phyloP scores from a whole-genome alignment of 768 basidiomycete genomes.

The Gymnopilus dilepis region DNA sequence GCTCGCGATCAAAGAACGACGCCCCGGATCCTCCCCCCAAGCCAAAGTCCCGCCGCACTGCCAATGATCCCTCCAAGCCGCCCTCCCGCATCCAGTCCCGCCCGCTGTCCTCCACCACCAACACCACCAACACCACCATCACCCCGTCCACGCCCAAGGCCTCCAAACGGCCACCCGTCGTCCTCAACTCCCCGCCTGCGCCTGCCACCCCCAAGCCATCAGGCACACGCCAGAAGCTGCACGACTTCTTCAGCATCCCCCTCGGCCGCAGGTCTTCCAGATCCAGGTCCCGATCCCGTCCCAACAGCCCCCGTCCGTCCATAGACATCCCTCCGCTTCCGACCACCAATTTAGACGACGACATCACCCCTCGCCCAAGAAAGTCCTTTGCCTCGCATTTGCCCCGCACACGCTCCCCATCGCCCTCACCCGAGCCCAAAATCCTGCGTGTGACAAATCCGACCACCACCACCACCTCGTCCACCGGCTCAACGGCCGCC shows the following conservation, averaged over 20 bases:
- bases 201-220: constrained; percentile 41
- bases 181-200: constrained; percentile 16
- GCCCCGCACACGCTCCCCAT: constrained; percentile 37
- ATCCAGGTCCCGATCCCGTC: constrained; percentile 40
- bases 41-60: constrained; percentile 16
- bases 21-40: constrained; percentile 15
- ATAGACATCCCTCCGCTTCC: constrained; percentile 32
- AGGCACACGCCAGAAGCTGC: constrained; percentile 44
- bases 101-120: constrained; percentile 69
- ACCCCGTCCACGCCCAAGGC: constrained; percentile 59
- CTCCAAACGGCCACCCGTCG: constrained; percentile 23
- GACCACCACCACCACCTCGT: constrained; percentile 35
- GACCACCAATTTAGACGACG: constrained; percentile 24
- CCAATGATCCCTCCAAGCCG: constrained; percentile 45
- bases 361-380: constrained; percentile 35
- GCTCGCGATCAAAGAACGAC: constrained; percentile 52
- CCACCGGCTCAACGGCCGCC: constrained; percentile 32
- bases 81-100: constrained; percentile 57
- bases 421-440: constrained; percentile 32
- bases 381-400: constrained; percentile 28
- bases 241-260: constrained; percentile 52
- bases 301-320: constrained; percentile 26
- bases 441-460: constrained; percentile 30
- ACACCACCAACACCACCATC: constrained; percentile 64
- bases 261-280: constrained; percentile 40